Conservation (phyloP, 208 protist genomes). For the Herpetomonas samuelpessoai region DNA sequence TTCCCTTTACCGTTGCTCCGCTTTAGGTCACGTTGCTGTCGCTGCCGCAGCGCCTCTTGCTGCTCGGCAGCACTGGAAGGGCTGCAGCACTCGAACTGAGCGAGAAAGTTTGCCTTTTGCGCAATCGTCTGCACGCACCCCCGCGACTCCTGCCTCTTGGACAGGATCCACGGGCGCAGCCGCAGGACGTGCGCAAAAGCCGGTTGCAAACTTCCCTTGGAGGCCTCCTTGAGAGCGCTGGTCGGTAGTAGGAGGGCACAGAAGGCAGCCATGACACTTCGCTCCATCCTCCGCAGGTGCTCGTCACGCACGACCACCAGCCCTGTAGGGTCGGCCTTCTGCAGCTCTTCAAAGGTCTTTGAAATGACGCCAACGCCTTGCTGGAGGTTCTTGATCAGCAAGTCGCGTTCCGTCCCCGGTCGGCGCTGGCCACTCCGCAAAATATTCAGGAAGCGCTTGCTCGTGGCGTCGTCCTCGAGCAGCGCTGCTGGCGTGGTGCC, state of each 20-base stretch:
- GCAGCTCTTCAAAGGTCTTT: slow-evolving; percentile 69
- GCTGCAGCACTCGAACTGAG: slow-evolving; percentile 76
- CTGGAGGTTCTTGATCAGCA: slow-evolving; percentile 81
- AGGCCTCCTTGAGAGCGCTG: slow-evolving; percentile 38
- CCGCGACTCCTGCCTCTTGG: slow-evolving; percentile 69
- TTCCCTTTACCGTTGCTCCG: not conserved
- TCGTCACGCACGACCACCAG: slow-evolving; percentile 72
- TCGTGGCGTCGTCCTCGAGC: not conserved
- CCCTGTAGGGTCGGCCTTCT: slow-evolving; percentile 60
- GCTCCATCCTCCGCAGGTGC: slow-evolving; percentile 63
- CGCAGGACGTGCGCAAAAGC: slow-evolving; percentile 67
- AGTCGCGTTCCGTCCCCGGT: slow-evolving; percentile 63
- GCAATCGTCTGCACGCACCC: slow-evolving; percentile 57
- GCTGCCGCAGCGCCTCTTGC: not conserved
- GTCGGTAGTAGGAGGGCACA: slow-evolving; percentile 74
- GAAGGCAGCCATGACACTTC: slow-evolving; percentile 79
- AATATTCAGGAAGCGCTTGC: slow-evolving; percentile 40
- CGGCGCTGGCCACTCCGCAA: slow-evolving; percentile 65
- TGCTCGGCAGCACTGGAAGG: not conserved
- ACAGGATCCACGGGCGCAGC: slow-evolving; percentile 74
- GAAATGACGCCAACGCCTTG: slow-evolving; percentile 69
- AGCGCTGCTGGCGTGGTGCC: slow-evolving; percentile 1
- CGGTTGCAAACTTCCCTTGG: slow-evolving; percentile 35
- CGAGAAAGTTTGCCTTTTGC: slow-evolving; percentile 61
- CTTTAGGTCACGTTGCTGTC: slow-evolving; percentile 1